Percentiles rank a stretch among this genome's conserved stretches.
Evolutionary conservation across 805 yeast species (phyloP).

Genomic region (Ogataea trehalophila): DNA sequence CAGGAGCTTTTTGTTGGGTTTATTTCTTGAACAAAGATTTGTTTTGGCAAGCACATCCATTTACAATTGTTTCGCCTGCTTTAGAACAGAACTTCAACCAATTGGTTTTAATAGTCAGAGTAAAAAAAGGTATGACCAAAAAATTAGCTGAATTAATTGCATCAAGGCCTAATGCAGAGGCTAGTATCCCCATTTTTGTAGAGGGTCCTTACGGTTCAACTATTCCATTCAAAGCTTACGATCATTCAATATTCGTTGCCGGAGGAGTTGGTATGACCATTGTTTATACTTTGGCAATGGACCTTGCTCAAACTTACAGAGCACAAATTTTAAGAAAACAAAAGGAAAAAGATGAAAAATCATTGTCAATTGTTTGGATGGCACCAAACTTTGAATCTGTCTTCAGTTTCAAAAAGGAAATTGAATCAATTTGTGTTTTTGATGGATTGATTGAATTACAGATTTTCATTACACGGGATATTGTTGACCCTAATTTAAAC

Average conservation of each 20-base stretch:
- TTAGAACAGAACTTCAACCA: slow-evolving; percentile 39
- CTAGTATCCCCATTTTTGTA: slow-evolving; percentile 38
- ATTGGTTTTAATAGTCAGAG: slow-evolving; percentile 40
- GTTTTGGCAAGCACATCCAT: slow-evolving; percentile 69
- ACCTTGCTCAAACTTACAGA: slow-evolving; percentile 30
- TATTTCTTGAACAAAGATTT: slow-evolving; percentile 40
- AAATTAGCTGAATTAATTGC: slow-evolving; percentile 31
- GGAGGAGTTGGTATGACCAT: slow-evolving; percentile 69
- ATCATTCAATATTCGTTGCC: slow-evolving; percentile 46
- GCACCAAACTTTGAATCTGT: slow-evolving; percentile 29
- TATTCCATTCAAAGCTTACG: slow-evolving; percentile 43
- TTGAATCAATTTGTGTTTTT: slow-evolving; percentile 21
- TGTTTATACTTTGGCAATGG: slow-evolving; percentile 41
- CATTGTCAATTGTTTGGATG: slow-evolving; percentile 27
- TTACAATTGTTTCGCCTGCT: slow-evolving; percentile 45
- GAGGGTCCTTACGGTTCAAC: slow-evolving; percentile 61
- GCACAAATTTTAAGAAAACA: slow-evolving; percentile 26
- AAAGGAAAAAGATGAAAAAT: slow-evolving; percentile 14
- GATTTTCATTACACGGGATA: slow-evolving; percentile 24
- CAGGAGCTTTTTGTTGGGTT: slow-evolving; percentile 62
- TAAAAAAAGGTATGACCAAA: slow-evolving; percentile 50
- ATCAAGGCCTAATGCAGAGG: slow-evolving; percentile 30
- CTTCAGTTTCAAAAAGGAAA: slow-evolving; percentile 26
- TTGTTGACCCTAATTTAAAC: slow-evolving; percentile 18
- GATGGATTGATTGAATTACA: slow-evolving; percentile 24